Base-by-base conservation (phyloP, 768 basidiomycete species). In the Pulveroboletus sp. region DNA sequence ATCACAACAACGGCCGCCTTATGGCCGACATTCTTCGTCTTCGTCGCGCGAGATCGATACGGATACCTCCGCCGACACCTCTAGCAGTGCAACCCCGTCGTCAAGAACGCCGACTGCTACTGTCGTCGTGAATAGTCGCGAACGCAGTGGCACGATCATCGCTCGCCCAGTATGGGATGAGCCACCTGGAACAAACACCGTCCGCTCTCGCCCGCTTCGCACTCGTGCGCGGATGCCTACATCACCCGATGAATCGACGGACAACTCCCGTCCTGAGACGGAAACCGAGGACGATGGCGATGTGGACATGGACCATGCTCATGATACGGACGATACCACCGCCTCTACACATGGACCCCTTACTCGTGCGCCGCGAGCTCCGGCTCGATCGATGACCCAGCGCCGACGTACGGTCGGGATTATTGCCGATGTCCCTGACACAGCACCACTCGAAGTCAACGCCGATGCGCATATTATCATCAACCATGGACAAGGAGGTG, bases 201-300 rank as follows among this genome's bases (percentile, higher is more conserved):
- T 59, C 40, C 59, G 62, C 21, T 62, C 70, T 45, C 70, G 72
- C 37, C 49, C 58, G 17, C 53, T 56, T 51, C 63, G 71, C 29
- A 40, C 63, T 20, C 72, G 67, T 14, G 44, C 58, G 45, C 55
- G 62, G 43, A 52, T 69, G 33, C 61, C 62, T 33, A 69, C 58
- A 5, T 77, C 77, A 1, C 75, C 76, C 6, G 70, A 73, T 12
- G 64, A 68, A 43, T 74, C 74, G 2, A 71, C 74, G 0, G 72
- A 73, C 27, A 77, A 73, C n/a, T 82, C 82, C 0, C 72, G 84
- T 12, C 75, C 83, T 0, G 84, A 87, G 49, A 85, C 86, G 0
- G 88, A 90, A 68, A 85, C 87, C 1, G 89, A 94, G 62, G 86
- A 87, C 42, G 87, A 87, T 39, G 83, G 75, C 21, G 87, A 67